These are phyloP conservation scores for Achaetomiella virescens DNA, from an alignment of 495 filamentous ascomycete species.

Conservation along the genomic window DNA sequence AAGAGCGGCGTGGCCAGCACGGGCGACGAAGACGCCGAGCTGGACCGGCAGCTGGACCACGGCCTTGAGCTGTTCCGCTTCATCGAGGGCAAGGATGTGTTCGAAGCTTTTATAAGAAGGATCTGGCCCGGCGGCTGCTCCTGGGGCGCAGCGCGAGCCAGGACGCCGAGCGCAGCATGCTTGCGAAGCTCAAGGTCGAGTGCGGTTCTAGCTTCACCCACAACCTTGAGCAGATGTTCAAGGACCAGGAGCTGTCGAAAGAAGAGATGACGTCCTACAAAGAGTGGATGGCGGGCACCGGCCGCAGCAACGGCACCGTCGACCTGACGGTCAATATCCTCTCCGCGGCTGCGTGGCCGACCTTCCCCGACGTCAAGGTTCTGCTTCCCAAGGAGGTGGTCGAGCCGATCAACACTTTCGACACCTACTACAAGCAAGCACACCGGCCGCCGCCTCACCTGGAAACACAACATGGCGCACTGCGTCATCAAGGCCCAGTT, in stretches of 20 bases:
- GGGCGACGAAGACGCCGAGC: slow-evolving; percentile 80
- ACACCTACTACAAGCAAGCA: slow-evolving; percentile 83
- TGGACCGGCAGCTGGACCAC: slow-evolving; percentile 84
- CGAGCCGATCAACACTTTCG: slow-evolving; percentile 63
- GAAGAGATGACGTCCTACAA: slow-evolving; percentile 81
- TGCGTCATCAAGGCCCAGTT: slow-evolving; percentile 77
- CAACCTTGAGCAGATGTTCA: slow-evolving; percentile 98
- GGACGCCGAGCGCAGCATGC: slow-evolving; percentile 94
- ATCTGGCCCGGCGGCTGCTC: slow-evolving; percentile 79
- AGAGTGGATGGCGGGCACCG: slow-evolving; percentile 34
- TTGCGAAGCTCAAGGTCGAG: slow-evolving; percentile 82
- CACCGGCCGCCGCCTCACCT: slow-evolving; percentile 73
- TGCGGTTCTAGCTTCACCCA: slow-evolving; percentile 91
- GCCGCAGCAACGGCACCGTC: slow-evolving; percentile 49
- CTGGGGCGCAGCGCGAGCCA: slow-evolving; percentile 88
- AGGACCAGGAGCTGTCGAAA: slow-evolving; percentile 83
- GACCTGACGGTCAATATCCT: slow-evolving; percentile 85
- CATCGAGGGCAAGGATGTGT: slow-evolving; percentile 94
- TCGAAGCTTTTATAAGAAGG: slow-evolving; percentile 99
- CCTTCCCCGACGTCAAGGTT: slow-evolving; percentile 75
- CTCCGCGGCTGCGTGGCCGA: slow-evolving; percentile 82
- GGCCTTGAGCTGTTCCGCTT: slow-evolving; percentile 92
- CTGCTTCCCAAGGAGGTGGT: slow-evolving; percentile 67
- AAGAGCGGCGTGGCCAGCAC: slow-evolving; percentile 49
- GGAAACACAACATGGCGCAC: slow-evolving; percentile 89